Base-by-base conservation (phyloP, 2,329 filamentous ascomycete genomes). In the Penicillium concentricum region DNA sequence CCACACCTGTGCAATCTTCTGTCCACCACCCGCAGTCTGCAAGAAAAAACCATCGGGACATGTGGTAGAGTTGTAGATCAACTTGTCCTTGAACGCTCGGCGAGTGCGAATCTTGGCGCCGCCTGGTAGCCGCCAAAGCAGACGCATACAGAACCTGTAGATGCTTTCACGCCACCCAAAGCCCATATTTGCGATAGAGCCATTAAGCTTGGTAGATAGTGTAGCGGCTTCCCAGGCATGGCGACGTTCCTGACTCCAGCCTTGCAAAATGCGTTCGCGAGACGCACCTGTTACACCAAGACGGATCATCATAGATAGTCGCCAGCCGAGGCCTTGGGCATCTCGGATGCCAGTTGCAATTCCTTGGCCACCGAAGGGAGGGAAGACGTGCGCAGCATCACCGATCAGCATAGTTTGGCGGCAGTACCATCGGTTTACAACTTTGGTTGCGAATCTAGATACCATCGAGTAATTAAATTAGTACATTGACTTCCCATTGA, bases 321-420 rank as follows among this genome's bases (percentile, higher is more conserved):
- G 47, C 47, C 47, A 50, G 9, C 35, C 47, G 5, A 50, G 35
- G 7, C 20, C 26, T 20, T 39, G 35, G n/a, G 47, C 47, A 22
- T 50, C 47, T 8, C 47, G 47, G 34, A 50, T 39, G 5, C 47
- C 47, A 4, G 47, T 39, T 26, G 47, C 47, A n/a, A 50, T 50
- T 4, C 47, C 47, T 16, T 50, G 47, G 35, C 47, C 47, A 13
- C 47, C 47, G 18, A 50, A 82, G 3, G 80, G 80, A 5, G 80
- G 81, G 56, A 82, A 82, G 5, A 82, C 81, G 63, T 82, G 80
- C 2, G 80, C 80, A 6, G 80, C 73, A 59, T 82, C 80, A 16
- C 81, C 80, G 41, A 75, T 77, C 0, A 83, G 67, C 26, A 81
- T 70, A 0, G 75, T 75, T 10, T 72, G 64, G 13, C 69, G 69